Base-by-base conservation (phyloP, 257 asterid species). In the Coffea canephora region DNA sequence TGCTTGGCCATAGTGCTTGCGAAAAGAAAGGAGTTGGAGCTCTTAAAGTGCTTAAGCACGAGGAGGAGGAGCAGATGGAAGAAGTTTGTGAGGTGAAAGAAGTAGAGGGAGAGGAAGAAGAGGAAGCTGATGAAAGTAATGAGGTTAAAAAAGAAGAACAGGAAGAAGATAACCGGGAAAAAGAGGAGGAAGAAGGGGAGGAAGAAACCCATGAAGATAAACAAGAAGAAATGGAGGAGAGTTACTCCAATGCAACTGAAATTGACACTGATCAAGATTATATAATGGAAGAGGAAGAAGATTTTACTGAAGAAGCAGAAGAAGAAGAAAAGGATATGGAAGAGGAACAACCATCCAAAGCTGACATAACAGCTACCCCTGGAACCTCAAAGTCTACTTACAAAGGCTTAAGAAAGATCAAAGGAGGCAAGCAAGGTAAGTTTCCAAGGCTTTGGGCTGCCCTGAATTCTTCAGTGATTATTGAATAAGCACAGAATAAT, bases 1-100 rank as follows among this genome's bases (percentile, higher is more conserved):
- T 82, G 18, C 19, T 80, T 19, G 83, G 75, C 41, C 3, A 69
- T 0, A 16, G 73, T 69, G 79, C 48, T 8, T 43, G 71, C 4
- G 71, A 57, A 69, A 77, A 80, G 57, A 55, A 59, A 66, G 73
- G 62, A 36, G 70, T 6, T 0, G 10, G 72, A 31, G 16, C 1
- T n/a, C 18, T 13, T 12, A 31, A 49, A 34, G 10, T 27, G 43
- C 43, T 39, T 39, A 39, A 39, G 34, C 34, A 31, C 34, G 34
- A 31, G 2, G 0, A 11, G 5, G 55, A 27, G 21, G 21, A 59
- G 34, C 46, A 55, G 67, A 48, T 55, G 15, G 4, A 10, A 64
- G 0, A 72, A 76, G 34, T 36, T n/a, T 1, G 73, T n/a, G 69
- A 23, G 1, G 85, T 21, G 23, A 59, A 34, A 59, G 66, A 36